Conservation (phyloP, 768 basidiomycete species). For the Calocera cornea region DNA sequence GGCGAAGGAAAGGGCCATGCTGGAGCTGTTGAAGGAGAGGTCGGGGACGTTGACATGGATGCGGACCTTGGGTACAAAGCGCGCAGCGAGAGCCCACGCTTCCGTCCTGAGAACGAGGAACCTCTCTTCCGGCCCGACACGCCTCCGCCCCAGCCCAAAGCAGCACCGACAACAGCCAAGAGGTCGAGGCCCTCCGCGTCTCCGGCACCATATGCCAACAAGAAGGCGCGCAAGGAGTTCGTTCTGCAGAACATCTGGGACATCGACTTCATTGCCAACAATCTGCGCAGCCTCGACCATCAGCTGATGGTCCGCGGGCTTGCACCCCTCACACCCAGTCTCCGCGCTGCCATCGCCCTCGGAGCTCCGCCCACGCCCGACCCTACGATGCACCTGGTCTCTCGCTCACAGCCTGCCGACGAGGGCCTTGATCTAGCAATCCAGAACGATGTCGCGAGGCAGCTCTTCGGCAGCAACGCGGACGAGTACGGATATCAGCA, state of each 20-base stretch:
- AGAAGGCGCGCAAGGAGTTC: background rate
- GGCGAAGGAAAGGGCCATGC: background rate
- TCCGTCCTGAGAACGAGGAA: background rate
- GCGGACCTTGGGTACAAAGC: background rate
- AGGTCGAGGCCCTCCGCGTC: background rate
- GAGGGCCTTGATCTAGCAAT: background rate
- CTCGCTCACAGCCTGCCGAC: background rate
- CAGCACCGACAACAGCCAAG: background rate
- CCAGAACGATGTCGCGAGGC: background rate
- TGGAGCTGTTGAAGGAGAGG: too few species aligned
- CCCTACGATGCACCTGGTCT: background rate
- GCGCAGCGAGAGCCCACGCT: too few species aligned
- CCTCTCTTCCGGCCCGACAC: slow-evolving; percentile 1
- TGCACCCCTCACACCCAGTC: background rate
- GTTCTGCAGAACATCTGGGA: background rate
- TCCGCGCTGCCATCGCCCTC: background rate
- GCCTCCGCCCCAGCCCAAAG: background rate
- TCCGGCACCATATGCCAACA: background rate
- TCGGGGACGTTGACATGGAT: background rate
- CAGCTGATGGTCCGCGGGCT: background rate
- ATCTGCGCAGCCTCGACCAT: background rate
- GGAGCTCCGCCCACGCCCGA: background rate
- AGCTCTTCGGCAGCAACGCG: background rate
- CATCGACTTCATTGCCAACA: background rate
- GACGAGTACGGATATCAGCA: background rate